Evolutionary conservation across 2,329 filamentous ascomycete species (phyloP).

Genomic region (Pseudogymnoascus sp.): DNA sequence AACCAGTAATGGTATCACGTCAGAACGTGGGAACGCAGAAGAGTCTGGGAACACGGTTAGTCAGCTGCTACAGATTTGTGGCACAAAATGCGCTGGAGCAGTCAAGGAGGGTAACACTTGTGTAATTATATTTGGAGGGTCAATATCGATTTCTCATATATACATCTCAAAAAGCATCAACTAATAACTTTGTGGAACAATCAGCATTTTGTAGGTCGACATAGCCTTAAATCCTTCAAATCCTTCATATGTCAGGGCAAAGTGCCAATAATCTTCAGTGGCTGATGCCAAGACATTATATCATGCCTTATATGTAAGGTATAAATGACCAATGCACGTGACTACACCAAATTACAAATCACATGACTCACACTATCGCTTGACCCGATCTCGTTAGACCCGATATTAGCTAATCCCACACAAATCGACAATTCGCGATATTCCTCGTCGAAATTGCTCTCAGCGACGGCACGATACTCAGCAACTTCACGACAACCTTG

Average conservation of each 20-base stretch:
- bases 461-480: conserved; percentile 10
- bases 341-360: not conserved
- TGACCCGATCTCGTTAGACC: conserved; percentile 4
- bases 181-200: not conserved
- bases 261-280: not conserved
- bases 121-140: not conserved
- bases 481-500: conserved; percentile 16
- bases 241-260: not conserved
- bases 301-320: not conserved
- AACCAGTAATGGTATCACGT: not conserved
- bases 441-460: conserved; percentile 10
- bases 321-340: not conserved
- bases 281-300: not conserved
- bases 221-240: not conserved
- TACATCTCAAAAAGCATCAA: not conserved
- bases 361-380: not conserved
- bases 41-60: not conserved
- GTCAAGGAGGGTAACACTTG: not conserved
- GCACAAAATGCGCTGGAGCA: not conserved
- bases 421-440: conserved; percentile 12
- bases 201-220: not conserved
- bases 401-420: conserved; percentile 11
- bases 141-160: not conserved
- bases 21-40: not conserved
- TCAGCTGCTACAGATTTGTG: conserved; percentile 1